Base-by-base conservation (phyloP, 75 land plant genomes). In the Adiantum capillusveneris region DNA sequence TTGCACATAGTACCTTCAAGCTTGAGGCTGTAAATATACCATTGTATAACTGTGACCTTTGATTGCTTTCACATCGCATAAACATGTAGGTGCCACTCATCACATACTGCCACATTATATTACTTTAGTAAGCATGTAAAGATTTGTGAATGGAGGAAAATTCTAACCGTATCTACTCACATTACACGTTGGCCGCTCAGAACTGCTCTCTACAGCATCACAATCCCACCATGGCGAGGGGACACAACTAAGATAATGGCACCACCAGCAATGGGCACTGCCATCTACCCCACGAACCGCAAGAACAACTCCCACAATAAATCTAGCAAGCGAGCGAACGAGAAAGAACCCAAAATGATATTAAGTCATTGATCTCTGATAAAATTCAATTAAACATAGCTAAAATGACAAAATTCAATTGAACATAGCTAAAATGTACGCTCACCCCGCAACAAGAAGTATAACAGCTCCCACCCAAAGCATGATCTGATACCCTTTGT, bases 211-310 rank as follows among this genome's bases (percentile, higher is more conserved):
- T 36, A 72, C 12, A 14, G 57, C 49, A 11, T 79, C 79, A 74
- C 98, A 93, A 69, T 65, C 76, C 98, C 98, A 85, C 53, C 22
- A 66, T 14, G 78, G 62, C 20, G 87, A 79, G 20, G 95, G 90
- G 17, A 88, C 76, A 63, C 95, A 92, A 57, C 78, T 78, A 63
- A 92, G 61, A 62, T 92, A 85, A 62, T 81, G 98, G 62, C 98
- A 92, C 98, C 98, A 92, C 26, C 79, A 78, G 53, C 98, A 93
- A 30, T 75, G 81, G 30, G 78, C 75, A 69, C 83, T 83, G 11
- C 64, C 86, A 72, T 88, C 72, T 11, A 79, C 65, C 17, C 81
- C 84, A n/a, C 76, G 72, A 26, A 78, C 62, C 0, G 89, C 75
- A 72, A 83, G 52, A 20, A 79, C 56, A 53, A 93, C 43, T 0